Conservation (phyloP, 441 rosid species). For the Melastoma candidum region DNA sequence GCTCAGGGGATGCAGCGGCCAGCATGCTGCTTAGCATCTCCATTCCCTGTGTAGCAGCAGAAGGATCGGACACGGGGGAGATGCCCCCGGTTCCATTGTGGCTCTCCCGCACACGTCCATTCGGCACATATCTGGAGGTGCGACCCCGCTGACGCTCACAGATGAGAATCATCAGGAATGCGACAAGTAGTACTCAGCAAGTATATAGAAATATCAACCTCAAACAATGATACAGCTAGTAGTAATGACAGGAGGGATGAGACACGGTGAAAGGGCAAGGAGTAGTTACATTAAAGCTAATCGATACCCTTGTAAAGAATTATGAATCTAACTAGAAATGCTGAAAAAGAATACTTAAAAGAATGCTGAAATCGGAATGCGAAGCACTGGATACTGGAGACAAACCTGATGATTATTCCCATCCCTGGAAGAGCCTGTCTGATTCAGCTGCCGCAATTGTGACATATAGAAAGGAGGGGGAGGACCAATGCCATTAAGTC, state of each 20-base stretch:
- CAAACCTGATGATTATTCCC: constrained; percentile 34
- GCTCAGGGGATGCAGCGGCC: constrained; percentile 43
- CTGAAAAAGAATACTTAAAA: too few relatives aligned
- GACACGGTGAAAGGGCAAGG: too few relatives aligned
- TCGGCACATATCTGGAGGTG: constrained; percentile 35
- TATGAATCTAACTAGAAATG: too few relatives aligned
- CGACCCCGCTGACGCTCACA: constrained; percentile 26
- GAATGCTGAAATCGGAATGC: too few relatives aligned
- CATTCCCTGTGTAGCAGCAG: constrained; percentile 24
- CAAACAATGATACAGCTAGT: too few relatives aligned
- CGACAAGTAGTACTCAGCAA: too few relatives aligned
- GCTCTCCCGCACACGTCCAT: constrained; percentile 30
- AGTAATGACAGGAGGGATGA: too few relatives aligned
- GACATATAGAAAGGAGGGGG: constrained; percentile 25
- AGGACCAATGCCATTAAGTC: constrained; percentile 30
- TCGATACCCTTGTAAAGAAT: too few relatives aligned
- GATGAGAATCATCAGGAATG: background rate
- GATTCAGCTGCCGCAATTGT: constrained; percentile 28
- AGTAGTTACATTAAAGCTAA: too few relatives aligned
- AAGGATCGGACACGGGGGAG: constrained; percentile 21
- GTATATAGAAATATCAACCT: too few relatives aligned
- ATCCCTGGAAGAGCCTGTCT: constrained; percentile 25
- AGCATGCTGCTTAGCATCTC: constrained; percentile 52
- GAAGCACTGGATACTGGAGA: background rate
- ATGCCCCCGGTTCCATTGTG: constrained; percentile 19